Base-by-base conservation (phyloP, 148 eudicot genomes). In the Rhododendron simsii region DNA sequence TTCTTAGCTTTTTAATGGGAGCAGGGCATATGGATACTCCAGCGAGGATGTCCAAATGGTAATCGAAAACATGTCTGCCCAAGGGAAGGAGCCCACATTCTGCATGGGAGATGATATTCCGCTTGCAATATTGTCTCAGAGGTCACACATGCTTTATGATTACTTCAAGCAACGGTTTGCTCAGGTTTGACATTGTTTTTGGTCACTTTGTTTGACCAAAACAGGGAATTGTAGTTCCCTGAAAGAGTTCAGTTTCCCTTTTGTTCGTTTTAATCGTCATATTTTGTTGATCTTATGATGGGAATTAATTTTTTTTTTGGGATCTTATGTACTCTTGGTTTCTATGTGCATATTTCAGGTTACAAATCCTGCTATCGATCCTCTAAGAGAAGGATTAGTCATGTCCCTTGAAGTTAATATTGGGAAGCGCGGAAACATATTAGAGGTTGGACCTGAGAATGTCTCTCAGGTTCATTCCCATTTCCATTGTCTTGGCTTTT, bases 21-120 rank as follows among this genome's bases (percentile, higher is more conserved):
- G 80, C 91, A 97, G 99, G 96, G 99, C 99, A 80, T 94, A 87
- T 89, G 99, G 99, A 67, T 97, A 95, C 93, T 97, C 99, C n/a
- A 97, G 98, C 91, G 99, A 97, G 88, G 99, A 97, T 90, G 99
- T 97, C 86, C 99, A 97, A 92, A 97, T 97, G 99, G 98, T 97
- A 80, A 97, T 97, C 84, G 99, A 97, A 91, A 89, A 92, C 80
- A 97, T 97, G 99, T 98, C 99, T 88, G 30, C 98, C 65, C 98
- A 97, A 91, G 99, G 98, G 71, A 97, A 97, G 94, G 99, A 96
- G 88, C 98, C 98, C 73, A 96, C 99, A 21, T 96, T 96, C 85
- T 96, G 99, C 93, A 96, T 96, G 99, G 99, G 99, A 45, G 99
- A 96, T 90, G 99, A 96, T 88, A 93, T 92, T 89, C 99, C 99